These are phyloP conservation scores for Setaria italica DNA, from an alignment of 202 grass and related monocot species.

Conservation along the genomic window DNA sequence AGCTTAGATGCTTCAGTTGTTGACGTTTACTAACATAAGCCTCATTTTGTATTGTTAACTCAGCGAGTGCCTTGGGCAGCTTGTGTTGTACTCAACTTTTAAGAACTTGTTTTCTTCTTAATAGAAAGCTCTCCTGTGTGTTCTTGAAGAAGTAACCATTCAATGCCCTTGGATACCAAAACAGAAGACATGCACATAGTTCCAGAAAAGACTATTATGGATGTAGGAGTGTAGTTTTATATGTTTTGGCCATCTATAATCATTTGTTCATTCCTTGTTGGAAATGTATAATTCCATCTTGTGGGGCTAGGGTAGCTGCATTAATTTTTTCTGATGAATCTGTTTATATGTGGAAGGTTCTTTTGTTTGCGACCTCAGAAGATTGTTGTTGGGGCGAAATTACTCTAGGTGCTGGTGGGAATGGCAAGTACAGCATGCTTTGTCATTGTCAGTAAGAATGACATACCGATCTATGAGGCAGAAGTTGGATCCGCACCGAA, in stretches of 20 bases:
- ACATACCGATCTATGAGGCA: constrained; percentile 91
- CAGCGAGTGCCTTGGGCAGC: background rate
- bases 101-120: background rate
- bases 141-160: background rate
- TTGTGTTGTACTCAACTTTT: background rate
- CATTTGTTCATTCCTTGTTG: background rate
- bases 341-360: constrained; percentile 10
- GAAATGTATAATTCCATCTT: constrained; percentile 35
- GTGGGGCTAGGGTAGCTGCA: background rate
- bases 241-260: constrained; percentile 30
- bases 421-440: constrained; percentile 95
- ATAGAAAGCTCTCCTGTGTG: background rate
- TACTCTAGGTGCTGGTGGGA: constrained; percentile 32
- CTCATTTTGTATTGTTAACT: background rate
- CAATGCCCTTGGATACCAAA: background rate
- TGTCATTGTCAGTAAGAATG: constrained; percentile 85
- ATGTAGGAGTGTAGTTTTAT: background rate
- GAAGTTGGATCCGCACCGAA: constrained; percentile 79
- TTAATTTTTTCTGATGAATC: background rate
- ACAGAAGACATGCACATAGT: constrained; percentile 12
- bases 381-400: constrained; percentile 4
- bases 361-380: constrained; percentile 30
- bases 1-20: background rate
- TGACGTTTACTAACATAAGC: background rate
- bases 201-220: background rate